These are phyloP conservation scores for Amanita jacksonii DNA, from an alignment of 768 basidiomycete genomes.

Conservation along the genomic window DNA sequence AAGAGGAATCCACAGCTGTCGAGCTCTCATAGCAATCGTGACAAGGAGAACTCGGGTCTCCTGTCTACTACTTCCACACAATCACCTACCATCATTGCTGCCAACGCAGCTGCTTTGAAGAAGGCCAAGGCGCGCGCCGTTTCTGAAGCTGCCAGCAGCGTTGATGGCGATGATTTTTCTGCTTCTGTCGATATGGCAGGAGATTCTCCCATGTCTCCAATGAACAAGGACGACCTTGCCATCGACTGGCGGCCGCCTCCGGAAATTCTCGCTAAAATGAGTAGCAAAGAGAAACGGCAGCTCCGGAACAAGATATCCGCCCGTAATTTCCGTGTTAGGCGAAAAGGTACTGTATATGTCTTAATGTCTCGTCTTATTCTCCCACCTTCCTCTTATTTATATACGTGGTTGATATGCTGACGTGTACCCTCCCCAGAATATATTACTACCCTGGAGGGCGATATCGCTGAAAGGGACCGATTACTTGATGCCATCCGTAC, in stretches of 20 bases:
- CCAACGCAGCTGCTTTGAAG: conserved; percentile 4
- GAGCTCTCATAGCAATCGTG: conserved; percentile 13
- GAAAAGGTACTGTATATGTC: conserved; percentile 78
- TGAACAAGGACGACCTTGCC: conserved; percentile 45
- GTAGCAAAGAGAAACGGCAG: conserved; percentile 92
- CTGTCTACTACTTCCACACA: conserved; percentile 14
- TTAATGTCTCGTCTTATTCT: no score
- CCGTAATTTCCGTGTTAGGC: conserved; percentile 85
- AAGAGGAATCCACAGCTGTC: conserved; percentile 37
- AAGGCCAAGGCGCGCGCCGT: conserved; percentile 6
- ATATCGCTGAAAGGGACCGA: conserved; percentile 86
- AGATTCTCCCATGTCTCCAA: conserved; percentile 12
- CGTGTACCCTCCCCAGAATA: conserved; percentile 51
- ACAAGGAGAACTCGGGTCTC: conserved; percentile 28
- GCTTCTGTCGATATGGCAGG: conserved; percentile 14
- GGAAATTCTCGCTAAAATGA: conserved; percentile 93
- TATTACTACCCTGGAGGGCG: conserved; percentile 86
- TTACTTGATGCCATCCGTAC: conserved; percentile 81
- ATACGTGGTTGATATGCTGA: conserved; percentile 9
- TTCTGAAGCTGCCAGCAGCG: conserved; percentile 9
- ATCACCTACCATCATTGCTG: conserved; percentile 6
- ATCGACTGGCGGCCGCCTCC: conserved; percentile 83
- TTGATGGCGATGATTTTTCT: conserved; percentile 18
- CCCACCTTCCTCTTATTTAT: conserved; percentile 9
- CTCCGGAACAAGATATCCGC: conserved; percentile 95